A percentile compares a stretch with the other conserved stretches of the same genome.
Evolutionary conservation across 306 rosid genomes (phyloP).

Genomic region (Vicia faba): DNA sequence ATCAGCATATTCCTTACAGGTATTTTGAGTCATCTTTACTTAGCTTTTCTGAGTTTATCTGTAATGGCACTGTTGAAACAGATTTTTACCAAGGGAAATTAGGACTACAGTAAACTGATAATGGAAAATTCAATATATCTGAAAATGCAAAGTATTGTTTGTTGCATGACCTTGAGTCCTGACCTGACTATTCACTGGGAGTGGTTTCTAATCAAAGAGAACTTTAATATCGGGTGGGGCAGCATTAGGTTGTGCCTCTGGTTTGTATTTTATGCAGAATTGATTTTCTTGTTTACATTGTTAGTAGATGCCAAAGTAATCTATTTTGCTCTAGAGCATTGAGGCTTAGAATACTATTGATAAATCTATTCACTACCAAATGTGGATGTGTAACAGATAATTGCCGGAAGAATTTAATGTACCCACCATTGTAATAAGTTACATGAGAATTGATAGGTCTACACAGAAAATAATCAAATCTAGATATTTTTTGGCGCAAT

Average conservation of each 20-base stretch:
- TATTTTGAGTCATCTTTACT: constrained; percentile 35
- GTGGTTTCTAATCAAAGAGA: constrained; percentile 1
- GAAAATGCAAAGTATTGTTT: constrained; percentile 7
- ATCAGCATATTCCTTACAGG: constrained; percentile 97
- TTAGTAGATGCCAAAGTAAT: constrained; percentile 30
- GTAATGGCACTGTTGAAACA: constrained; percentile 15
- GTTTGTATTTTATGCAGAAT: constrained; percentile 9
- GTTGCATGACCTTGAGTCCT: constrained; percentile 2
- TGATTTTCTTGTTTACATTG: constrained; percentile 22
- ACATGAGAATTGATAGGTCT: not conserved
- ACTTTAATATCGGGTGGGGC: constrained; percentile 5
- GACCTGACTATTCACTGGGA: constrained; percentile 23
- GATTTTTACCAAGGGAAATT: constrained; percentile 13
- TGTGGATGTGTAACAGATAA: constrained; percentile 11
- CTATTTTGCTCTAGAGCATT: constrained; percentile 13
- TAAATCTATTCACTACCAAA: constrained; percentile 12
- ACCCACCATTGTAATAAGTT: not conserved
- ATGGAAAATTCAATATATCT: constrained; percentile 1
- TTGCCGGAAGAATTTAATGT: constrained; percentile 6
- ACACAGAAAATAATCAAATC: constrained; percentile 7
- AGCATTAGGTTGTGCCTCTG: constrained; percentile 16
- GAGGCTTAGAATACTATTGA: constrained; percentile 20
- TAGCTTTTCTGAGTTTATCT: not conserved
- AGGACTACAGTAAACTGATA: constrained; percentile 10
- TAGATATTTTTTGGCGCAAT: constrained; percentile 7